Evolutionary conservation across 2,329 filamentous ascomycete species (phyloP).

Genomic region (Penicillium sp.): DNA sequence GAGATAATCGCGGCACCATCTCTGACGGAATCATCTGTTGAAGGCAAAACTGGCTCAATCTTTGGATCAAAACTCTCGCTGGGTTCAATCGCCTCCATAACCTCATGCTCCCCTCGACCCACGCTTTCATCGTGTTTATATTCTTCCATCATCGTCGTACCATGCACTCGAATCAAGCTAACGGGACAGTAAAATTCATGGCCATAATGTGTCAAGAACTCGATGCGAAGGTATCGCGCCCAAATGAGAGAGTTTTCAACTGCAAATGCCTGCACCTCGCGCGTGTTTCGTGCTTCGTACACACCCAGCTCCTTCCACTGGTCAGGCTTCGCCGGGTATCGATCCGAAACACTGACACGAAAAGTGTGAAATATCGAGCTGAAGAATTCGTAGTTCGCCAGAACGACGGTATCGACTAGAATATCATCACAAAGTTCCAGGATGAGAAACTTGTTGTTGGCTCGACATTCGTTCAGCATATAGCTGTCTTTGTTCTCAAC

Average conservation of each 20-base stretch:
- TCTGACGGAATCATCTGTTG: conserved; percentile 22
- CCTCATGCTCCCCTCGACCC: conserved; percentile 51
- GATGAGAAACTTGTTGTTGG: conserved; percentile 85
- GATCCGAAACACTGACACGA: conserved; percentile 84
- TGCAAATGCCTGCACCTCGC: conserved; percentile 89
- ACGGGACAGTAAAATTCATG: conserved; percentile 96
- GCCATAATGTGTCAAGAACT: conserved; percentile 88
- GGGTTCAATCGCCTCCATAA: conserved; percentile 47
- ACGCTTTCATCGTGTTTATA: conserved; percentile 79
- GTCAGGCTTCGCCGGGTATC: conserved; percentile 85
- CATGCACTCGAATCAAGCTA: conserved; percentile 84
- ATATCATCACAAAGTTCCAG: conserved; percentile 85
- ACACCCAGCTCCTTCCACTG: conserved; percentile 86
- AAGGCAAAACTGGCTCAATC: conserved; percentile 17
- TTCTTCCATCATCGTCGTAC: conserved; percentile 89
- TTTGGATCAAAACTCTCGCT: conserved; percentile 15
- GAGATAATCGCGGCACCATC: conserved; percentile 1
- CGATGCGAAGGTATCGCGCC: conserved; percentile 86
- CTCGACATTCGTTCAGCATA: conserved; percentile 87
- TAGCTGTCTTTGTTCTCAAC: conserved; percentile 98
- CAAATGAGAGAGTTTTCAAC: conserved; percentile 94
- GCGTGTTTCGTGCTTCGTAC: conserved; percentile 85
- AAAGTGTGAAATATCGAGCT: conserved; percentile 93
- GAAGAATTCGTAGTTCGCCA: conserved; percentile 99
- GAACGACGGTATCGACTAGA: conserved; percentile 88